phyloP scores from a whole-genome alignment of 1,284 basidiomycete genomes.

The Grifola frondosa region DNA sequence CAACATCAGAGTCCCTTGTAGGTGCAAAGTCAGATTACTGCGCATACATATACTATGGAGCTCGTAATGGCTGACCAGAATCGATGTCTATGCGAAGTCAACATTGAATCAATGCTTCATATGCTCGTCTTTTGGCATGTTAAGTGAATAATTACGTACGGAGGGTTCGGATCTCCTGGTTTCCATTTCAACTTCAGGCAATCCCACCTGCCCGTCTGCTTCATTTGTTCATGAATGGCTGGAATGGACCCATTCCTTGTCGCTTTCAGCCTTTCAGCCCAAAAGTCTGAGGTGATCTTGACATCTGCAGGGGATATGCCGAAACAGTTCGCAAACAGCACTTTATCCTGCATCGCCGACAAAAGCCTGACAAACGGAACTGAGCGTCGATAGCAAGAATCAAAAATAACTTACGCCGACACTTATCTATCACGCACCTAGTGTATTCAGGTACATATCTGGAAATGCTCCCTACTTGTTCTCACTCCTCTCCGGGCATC shows the following conservation, averaged over 20 bases:
- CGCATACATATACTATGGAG: background rate
- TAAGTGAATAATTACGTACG: slow-evolving; percentile 11
- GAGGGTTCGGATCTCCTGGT: slow-evolving; percentile 22
- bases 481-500: no score
- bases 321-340: no score
- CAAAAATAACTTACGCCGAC: no score
- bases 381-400: no score
- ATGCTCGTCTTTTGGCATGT: background rate
- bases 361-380: no score
- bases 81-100: slow-evolving; percentile 22
- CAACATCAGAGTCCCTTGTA: slow-evolving; percentile 23
- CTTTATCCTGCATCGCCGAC: no score
- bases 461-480: no score
- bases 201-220: slow-evolving; percentile 24
- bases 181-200: slow-evolving; percentile 24
- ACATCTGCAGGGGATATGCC: slow-evolving; percentile 9
- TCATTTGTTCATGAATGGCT: slow-evolving; percentile 22
- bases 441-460: no score
- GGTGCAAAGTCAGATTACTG: background rate
- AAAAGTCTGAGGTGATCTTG: slow-evolving; percentile 17
- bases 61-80: no score
- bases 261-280: slow-evolving; percentile 12
- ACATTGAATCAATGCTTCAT: background rate
- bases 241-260: slow-evolving; percentile 15
- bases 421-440: no score